phyloP scores from a whole-genome alignment of 257 asterid genomes.

The Anisodus tanguticus region DNA sequence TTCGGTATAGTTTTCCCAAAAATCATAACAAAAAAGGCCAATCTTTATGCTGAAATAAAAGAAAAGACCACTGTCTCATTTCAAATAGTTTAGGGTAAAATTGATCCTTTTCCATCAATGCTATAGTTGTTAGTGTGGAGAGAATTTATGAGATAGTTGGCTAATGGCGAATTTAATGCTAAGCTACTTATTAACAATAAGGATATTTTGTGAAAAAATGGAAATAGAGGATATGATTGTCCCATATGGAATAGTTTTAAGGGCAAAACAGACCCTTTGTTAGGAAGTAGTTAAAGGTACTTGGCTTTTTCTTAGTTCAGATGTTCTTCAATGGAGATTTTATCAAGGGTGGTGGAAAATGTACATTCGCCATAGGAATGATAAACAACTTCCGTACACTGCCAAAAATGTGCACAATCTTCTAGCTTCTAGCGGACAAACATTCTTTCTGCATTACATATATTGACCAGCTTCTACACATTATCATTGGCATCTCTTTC shows the following conservation, averaged over 20 bases:
- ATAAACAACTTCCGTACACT: constrained; percentile 25
- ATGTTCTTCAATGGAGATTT: neutral
- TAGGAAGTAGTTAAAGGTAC: neutral
- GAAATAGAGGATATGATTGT: too few species aligned
- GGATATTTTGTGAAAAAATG: too few species aligned
- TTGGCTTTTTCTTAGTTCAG: neutral
- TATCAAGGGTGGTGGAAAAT: neutral
- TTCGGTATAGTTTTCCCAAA: too few species aligned
- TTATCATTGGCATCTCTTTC: constrained; percentile 62
- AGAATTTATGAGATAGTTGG: too few species aligned
- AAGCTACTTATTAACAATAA: too few species aligned
- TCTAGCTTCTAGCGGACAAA: constrained; percentile 16
- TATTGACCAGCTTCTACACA: constrained; percentile 48
- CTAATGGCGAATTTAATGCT: too few species aligned
- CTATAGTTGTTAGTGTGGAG: too few species aligned
- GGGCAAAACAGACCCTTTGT: neutral
- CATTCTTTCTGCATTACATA: neutral
- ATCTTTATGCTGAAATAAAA: too few species aligned
- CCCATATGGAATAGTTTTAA: neutral
- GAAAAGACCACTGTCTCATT: too few species aligned
- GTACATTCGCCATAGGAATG: constrained; percentile 6
- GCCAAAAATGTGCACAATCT: constrained; percentile 9
- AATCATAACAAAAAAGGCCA: too few species aligned
- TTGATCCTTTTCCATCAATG: too few species aligned
- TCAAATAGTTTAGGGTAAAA: too few species aligned